Evolutionary conservation across 225 moss, liverwort and hornwort species (phyloP), one percentile per base, ranked within the genome.

Genomic region (Pseudisothecium myosuroides): DNA sequence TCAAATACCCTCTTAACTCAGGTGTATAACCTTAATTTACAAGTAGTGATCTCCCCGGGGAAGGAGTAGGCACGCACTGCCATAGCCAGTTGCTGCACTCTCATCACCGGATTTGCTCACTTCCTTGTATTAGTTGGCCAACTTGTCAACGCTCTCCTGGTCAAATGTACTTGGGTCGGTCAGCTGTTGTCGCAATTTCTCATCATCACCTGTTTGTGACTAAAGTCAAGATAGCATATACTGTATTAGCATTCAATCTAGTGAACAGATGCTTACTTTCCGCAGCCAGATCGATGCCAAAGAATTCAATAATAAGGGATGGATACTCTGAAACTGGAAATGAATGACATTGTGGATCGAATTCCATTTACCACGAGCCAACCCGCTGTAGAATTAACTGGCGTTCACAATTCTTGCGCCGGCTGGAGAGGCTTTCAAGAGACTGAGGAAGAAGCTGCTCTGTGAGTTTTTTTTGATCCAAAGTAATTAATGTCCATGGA

Each of bases 341-440:
- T 68, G 59, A 24, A 68, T 68, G 59, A 24, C 59, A 59, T 59
- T 11, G 59, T 39, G 14, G 20, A 69, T 69, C 11, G 24, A n/a
- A 71, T 24, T 14, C 13, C 26, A 71, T 41, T 71, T 79, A 69
- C 84, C 68, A 50, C 50, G 19, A 84, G 78, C 85, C 85, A 85
- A 52, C 60, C 89, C 52, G 23, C 21, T 78, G 81, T 89, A 28
- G 50, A 89, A 63, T n/a, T n/a, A n/a, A n/a, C 47, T 93, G 37
- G 90, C 17, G 52, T 88, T 93, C 22, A 94, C 89, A 39, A 95
- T 88, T 37, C 92, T 89, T n/a, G 89, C 92, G 49, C 94, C 92
- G 47, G 87, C 87, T 14, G 87, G 67, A 15, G 89, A 93, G 66
- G 86, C 65, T 78, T 77, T 93, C 64, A 92, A 63, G 34, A 87